Base-by-base conservation (phyloP, 768 basidiomycete species). In the Tubosaeta sp. region DNA sequence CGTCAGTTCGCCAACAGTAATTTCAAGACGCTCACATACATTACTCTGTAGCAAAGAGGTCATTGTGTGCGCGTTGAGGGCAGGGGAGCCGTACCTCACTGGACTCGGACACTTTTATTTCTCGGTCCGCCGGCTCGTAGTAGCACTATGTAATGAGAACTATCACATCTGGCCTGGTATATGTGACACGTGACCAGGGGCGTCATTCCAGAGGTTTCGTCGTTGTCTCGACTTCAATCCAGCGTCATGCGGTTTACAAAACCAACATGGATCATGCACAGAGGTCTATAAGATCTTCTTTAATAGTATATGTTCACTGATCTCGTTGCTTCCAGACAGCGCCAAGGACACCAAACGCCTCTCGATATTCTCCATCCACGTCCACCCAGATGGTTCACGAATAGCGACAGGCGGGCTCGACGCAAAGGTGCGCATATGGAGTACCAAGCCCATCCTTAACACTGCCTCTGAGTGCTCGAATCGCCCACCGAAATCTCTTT, bases 321-420 rank as follows among this genome's bases (percentile, higher is more conserved):
- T 16, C 6, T 19, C 27, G 4, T 38, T 17, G 10, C 29, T 25
- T 14, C 45, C 27, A 78, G 76, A 79, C 48, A 70, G 65, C 25
- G 66, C 73, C 19, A 88, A 85, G 53, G 68, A 66, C 41, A 63
- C 70, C 48, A 92, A 91, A 60, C 79, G 84, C 41, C 75, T 87
- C 19, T 86, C 91, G 19, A 94, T 98, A 59, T 97, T 93, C 76
- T 89, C 91, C 8, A 82, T 95, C 17, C 87, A 92, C 59, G 91
- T 97, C 10, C 95, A 97, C 62, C 95, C 95, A 0, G 95, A 99
- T 63, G 91, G 91, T 56, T 93, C 91, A 17, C 83, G 95, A 16
- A 87, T 99, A 59, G 95, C 97, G n/a, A 99, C 95, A 1, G 97
- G 94, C 27, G 94, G 95, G 2, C 78, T 99, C 49, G 95, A 99